phyloP scores from a whole-genome alignment of 371 early-diverging fungal species.

The Nematocida sp. region DNA sequence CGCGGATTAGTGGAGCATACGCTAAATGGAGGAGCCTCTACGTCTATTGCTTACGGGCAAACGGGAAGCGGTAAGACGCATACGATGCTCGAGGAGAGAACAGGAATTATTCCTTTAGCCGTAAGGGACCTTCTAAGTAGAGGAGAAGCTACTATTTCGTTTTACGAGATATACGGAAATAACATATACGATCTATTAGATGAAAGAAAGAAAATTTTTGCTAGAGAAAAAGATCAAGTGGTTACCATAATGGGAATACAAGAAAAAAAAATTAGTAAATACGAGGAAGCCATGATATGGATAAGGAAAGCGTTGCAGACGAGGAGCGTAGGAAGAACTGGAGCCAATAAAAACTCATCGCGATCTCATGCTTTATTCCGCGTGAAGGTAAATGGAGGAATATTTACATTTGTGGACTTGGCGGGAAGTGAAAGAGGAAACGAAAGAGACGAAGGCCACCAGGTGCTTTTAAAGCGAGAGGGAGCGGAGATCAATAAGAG shows the following conservation, averaged over 20 bases:
- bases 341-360: slow-evolving; percentile 47
- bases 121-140: slow-evolving; percentile 72
- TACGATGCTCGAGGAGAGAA: slow-evolving; percentile 73
- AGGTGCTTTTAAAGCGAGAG: slow-evolving; percentile 67
- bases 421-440: slow-evolving; percentile 66
- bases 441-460: slow-evolving; percentile 70
- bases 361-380: slow-evolving; percentile 69
- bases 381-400: slow-evolving; percentile 68
- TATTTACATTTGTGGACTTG: slow-evolving; percentile 69
- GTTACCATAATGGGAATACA: slow-evolving; percentile 55
- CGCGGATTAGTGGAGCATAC: slow-evolving; percentile 82
- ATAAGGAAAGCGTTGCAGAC: slow-evolving; percentile 74
- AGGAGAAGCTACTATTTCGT: slow-evolving; percentile 78
- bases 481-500: slow-evolving; percentile 69
- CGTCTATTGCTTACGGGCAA: slow-evolving; percentile 88
- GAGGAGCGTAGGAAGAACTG: slow-evolving; percentile 45
- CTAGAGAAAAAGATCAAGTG: slow-evolving; percentile 46
- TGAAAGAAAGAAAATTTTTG: slow-evolving; percentile 63
- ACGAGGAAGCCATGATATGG: slow-evolving; percentile 73
- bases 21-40: slow-evolving; percentile 75
- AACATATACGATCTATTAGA: slow-evolving; percentile 75
- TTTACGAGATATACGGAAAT: slow-evolving; percentile 86
- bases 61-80: slow-evolving; percentile 95
- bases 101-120: slow-evolving; percentile 75
- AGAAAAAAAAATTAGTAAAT: slow-evolving; percentile 69